Percentiles rank a stretch among this genome's conserved stretches.
phyloP scores from a whole-genome alignment of 2,329 filamentous ascomycete species.

The Penicillium rolfsii region DNA sequence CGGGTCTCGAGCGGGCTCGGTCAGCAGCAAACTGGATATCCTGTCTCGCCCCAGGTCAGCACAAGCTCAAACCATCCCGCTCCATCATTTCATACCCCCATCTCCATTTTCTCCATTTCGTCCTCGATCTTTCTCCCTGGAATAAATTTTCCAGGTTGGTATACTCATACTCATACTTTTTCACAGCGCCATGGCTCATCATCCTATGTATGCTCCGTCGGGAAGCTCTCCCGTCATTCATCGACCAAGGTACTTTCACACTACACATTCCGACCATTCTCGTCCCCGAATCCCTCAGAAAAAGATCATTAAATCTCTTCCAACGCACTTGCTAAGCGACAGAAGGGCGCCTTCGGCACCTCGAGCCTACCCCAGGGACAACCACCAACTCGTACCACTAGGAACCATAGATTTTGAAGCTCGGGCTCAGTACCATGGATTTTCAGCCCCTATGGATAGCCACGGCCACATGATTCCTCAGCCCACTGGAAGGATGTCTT shows the following conservation, averaged over 20 bases:
- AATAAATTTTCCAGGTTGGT: conserved; percentile 8
- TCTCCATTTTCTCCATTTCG: not conserved
- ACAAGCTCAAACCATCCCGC: conserved; percentile 21
- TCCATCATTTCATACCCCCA: not conserved
- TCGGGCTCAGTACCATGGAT: conserved; percentile 35
- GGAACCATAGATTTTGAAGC: conserved; percentile 38
- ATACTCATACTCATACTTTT: conserved; percentile 29
- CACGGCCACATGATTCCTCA: conserved; percentile 36
- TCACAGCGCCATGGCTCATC: conserved; percentile 36
- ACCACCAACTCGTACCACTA: conserved; percentile 29
- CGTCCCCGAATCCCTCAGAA: conserved; percentile 15
- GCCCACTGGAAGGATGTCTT: conserved; percentile 32
- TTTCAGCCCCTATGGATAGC: conserved; percentile 32
- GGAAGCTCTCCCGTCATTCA: conserved; percentile 38
- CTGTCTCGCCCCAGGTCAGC: conserved; percentile 44
- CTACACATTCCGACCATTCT: conserved; percentile 14
- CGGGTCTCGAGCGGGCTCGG: conserved; percentile 35
- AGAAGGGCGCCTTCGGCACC: conserved; percentile 37
- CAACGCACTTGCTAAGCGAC: conserved; percentile 31
- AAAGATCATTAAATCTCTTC: conserved; percentile 17
- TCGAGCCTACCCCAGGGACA: conserved; percentile 36
- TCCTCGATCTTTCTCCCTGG: conserved; percentile 1
- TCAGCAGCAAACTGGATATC: conserved; percentile 37
- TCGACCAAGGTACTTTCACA: conserved; percentile 42
- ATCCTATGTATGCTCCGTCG: conserved; percentile 36